Evolutionary conservation across 2,329 filamentous ascomycete species (phyloP), one percentile per base, ranked within the genome.

Genomic region (Fonsecaea pedrosoi): DNA sequence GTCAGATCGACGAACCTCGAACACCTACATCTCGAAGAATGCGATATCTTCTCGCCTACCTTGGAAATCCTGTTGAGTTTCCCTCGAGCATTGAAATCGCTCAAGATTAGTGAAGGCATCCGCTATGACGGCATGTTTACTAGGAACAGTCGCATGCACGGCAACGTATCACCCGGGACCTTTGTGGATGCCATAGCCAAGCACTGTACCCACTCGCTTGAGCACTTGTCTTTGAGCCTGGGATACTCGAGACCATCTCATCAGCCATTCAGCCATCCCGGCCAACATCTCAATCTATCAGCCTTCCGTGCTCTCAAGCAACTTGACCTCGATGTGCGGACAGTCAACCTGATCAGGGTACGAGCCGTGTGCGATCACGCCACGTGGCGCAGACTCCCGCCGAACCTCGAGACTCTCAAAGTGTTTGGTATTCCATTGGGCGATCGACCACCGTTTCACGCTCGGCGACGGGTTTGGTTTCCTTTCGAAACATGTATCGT

Each of bases 51-150:
- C 45, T 62, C 68, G 7, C 64, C 66, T 12, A 67, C 69, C 8
- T 62, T 73, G 8, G 65, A 60, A 12, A 62, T 69, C 10, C 68
- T 73, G 45, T 58, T 73, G 18, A 69, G 68, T 53, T 70, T 72
- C 50, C 69, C 72, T 30, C 64, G 65, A 2, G 66, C 63, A 13
- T 64, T 73, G 50, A 72, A 70, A 50, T 72, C 71, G 3, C 68
- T 73, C 25, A 72, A 69, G 53, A 66, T 73, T 63, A 73, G 71
- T 38, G 72, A 73, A 62, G 72, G 71, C 7, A 68, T 70, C 21
- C 69, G 71, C 34, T 73, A 73, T 55, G 70, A 70, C 48, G 67
- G 69, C 48, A 69, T 70, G 21, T 69, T 71, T 42, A 67, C 67
- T 8, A 64, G 71, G 38, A 69, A 48, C 42, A 71, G 67, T 60